Percentiles rank a stretch among this genome's conserved stretches.
phyloP scores from a whole-genome alignment of 108 stramenopile genomes.

The Cyclotella kingstonii region DNA sequence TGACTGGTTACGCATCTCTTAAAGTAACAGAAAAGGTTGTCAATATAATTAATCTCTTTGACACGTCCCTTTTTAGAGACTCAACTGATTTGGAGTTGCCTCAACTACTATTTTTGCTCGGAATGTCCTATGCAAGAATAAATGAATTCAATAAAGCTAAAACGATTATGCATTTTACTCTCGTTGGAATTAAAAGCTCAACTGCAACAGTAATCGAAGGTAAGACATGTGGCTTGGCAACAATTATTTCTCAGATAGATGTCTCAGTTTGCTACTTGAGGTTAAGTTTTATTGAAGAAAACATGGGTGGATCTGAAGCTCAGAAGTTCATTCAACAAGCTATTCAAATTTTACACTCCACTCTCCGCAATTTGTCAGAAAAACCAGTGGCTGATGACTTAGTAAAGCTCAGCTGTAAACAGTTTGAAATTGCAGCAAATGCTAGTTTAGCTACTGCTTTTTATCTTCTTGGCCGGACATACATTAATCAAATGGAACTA shows the following conservation, averaged over 20 bases:
- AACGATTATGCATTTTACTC: constrained; percentile 6
- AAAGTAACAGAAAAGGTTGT: constrained; percentile 17
- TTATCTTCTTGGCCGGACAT: constrained; percentile 16
- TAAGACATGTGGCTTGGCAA: constrained; percentile 1
- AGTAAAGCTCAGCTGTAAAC: constrained; percentile 2
- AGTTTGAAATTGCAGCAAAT: constrained; percentile 9
- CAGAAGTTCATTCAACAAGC: constrained; percentile 18
- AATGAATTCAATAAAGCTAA: constrained; percentile 18
- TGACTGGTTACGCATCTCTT: constrained; percentile 13
- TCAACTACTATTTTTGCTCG: constrained; percentile 32
- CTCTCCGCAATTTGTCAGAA: constrained; percentile 1
- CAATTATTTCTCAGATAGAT: constrained; percentile 16
- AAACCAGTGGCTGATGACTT: neutral
- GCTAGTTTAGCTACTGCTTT: constrained; percentile 26
- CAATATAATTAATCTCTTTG: neutral
- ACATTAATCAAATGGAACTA: constrained; percentile 7
- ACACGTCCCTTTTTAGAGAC: neutral
- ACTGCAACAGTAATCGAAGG: constrained; percentile 4
- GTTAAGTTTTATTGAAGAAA: constrained; percentile 8
- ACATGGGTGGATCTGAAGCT: constrained; percentile 12
- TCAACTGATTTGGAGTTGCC: constrained; percentile 9
- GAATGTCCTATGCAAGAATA: constrained; percentile 26
- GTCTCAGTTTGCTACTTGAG: constrained; percentile 18
- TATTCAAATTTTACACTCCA: constrained; percentile 13
- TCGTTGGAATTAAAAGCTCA: neutral